Base-by-base conservation (phyloP, 2,329 filamentous ascomycete species). In the Rhytidhysteron rufulum region DNA sequence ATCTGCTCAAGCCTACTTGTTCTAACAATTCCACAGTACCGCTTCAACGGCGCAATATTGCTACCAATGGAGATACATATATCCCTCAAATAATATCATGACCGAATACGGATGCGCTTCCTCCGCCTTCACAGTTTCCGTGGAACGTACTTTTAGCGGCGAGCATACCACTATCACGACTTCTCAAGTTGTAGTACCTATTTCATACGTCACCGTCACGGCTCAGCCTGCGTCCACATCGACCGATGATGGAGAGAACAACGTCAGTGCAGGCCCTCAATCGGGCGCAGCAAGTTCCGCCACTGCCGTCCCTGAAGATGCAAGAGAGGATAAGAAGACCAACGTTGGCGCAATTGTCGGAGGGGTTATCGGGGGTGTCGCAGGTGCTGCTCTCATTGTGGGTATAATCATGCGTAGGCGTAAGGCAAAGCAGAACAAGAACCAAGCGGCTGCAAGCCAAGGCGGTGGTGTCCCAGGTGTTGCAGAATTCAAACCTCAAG, bases 101-200 rank as follows among this genome's bases (percentile, higher is more conserved):
- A 60, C 53, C 3, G 57, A 65, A 24, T 50, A 57, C 39, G 59
- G 61, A 9, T 65, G 62, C 40, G 53, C 52, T 2, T 40, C 47
- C 4, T 41, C 36, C 1, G 25, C 27, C 19, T 43, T 43, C 25
- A 43, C 41, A 10, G 31, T 38, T 24, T 33, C 37, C 9, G 41
- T 43, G 11, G 31, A 43, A 20, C 25, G 32, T 31, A 43, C 41
- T 16, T 43, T 40, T 33, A 36, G 31, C 17, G 41, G 41, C 20
- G 37, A 43, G 13, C 10, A 25, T 17, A 13, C 17, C n/a, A 11
- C 33, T 24, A 17, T 25, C 24, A 37, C 35, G 18, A 37, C 15
- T 30, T 30, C 35, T 30, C n/a, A 30, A 19, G 15, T 13, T 19
- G 35, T 29, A 5, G 20, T 30, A 17, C 24, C 35, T 11, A 30